Conservation (phyloP, 139 green algal species). For the Trebouxia sp. region DNA sequence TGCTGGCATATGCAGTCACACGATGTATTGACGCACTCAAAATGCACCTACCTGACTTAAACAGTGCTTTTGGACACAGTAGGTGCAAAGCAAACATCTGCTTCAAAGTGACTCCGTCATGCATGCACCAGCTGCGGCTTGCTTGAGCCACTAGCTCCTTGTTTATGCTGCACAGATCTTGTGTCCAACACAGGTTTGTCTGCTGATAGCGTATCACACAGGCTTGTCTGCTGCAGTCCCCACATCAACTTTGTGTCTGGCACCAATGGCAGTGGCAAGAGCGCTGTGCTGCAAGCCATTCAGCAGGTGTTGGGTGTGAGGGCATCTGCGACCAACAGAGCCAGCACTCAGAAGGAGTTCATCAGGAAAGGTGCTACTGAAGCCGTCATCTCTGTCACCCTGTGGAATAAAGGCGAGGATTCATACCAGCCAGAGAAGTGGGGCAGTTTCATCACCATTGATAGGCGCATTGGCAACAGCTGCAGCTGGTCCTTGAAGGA, state of each 20-base stretch:
- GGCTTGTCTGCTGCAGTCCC: no score
- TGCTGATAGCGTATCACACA: no score
- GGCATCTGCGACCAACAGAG: constrained; percentile 61
- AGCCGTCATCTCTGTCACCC: constrained; percentile 47
- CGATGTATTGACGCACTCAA: no score
- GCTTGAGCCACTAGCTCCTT: no score
- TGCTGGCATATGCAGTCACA: not conserved
- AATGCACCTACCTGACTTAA: no score
- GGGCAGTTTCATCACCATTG: constrained; percentile 59
- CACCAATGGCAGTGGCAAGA: constrained; percentile 77
- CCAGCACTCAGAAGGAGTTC: constrained; percentile 35
- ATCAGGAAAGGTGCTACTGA: constrained; percentile 42
- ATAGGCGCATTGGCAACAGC: constrained; percentile 41
- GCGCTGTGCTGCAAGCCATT: constrained; percentile 71
- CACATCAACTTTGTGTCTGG: constrained; percentile 76
- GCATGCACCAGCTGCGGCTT: no score
- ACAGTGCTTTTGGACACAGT: no score
- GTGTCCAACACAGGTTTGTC: no score
- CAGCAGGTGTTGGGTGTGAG: constrained; percentile 66
- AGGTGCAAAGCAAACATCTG: no score
- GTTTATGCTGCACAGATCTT: no score
- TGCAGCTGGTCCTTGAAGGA: constrained; percentile 21
- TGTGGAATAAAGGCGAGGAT: constrained; percentile 64
- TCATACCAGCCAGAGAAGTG: constrained; percentile 59
- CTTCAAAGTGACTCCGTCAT: no score